Evolutionary conservation across 371 early-diverging fungal genomes (phyloP).

Genomic region (Zancudomyces culisetae): DNA sequence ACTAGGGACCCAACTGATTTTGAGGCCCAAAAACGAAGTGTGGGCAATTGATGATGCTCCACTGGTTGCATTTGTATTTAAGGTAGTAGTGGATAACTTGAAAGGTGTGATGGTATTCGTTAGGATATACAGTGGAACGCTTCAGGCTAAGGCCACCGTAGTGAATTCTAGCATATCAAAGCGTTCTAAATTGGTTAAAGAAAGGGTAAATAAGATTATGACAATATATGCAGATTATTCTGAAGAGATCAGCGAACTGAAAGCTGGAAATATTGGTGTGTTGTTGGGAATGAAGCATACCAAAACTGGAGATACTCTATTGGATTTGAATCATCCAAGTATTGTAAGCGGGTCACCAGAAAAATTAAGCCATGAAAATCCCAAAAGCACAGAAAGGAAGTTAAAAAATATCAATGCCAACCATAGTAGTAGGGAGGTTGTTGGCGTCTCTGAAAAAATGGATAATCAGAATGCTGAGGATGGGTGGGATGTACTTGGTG

Average conservation of each 20-base stretch:
- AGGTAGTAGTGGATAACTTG: slow-evolving; percentile 64
- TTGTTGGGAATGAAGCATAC: slow-evolving; percentile 72
- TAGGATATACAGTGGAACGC: slow-evolving; percentile 70
- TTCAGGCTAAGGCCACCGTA: slow-evolving; percentile 43
- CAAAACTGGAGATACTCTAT: slow-evolving; percentile 80
- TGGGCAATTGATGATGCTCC: slow-evolving; percentile 13
- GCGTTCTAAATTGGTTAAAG: no score
- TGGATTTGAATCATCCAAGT: slow-evolving; percentile 19
- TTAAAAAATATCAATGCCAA: neutral
- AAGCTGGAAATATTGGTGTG: slow-evolving; percentile 78
- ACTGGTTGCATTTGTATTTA: slow-evolving; percentile 81
- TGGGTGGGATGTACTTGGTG: neutral
- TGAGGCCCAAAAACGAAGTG: slow-evolving; percentile 25
- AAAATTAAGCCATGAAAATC: no score
- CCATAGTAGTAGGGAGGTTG: neutral
- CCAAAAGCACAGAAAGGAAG: no score
- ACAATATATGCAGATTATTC: slow-evolving; percentile 83
- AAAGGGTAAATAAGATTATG: slow-evolving; percentile 64
- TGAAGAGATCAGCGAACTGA: slow-evolving; percentile 59
- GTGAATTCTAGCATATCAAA: slow-evolving; percentile 40
- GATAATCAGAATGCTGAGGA: neutral
- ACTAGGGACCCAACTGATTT: no score
- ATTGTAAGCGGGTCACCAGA: slow-evolving; percentile 1
- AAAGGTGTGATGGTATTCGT: slow-evolving; percentile 83
- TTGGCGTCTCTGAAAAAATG: neutral